Percentiles rank a stretch among this genome's conserved stretches.
Conservation (phyloP, 1,139 yeast species). For the Yamadazyma buinensis region DNA sequence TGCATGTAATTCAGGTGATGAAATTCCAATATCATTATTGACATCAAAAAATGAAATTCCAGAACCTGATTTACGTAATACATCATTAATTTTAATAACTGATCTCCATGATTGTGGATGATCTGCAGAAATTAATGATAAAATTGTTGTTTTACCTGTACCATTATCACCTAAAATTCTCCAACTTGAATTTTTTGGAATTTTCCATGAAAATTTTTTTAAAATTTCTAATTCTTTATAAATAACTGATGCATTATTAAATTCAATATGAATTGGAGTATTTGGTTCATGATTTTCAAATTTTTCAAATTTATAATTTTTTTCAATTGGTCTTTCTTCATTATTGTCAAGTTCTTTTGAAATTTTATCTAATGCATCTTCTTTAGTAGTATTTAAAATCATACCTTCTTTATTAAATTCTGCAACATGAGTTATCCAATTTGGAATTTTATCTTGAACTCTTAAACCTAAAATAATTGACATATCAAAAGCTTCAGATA, state of each 20-base stretch:
- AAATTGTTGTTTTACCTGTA: constrained; percentile 84
- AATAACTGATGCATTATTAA: constrained; percentile 60
- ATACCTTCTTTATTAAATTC: constrained; percentile 57
- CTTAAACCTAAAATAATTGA: constrained; percentile 68
- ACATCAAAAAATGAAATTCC: constrained; percentile 73
- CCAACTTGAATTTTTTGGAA: constrained; percentile 76
- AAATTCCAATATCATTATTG: constrained; percentile 75
- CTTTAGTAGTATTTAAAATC: constrained; percentile 42
- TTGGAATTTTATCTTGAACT: constrained; percentile 69
- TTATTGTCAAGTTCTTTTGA: neutral
- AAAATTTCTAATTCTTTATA: constrained; percentile 64
- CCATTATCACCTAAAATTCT: constrained; percentile 89
- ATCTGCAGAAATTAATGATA: constrained; percentile 84
- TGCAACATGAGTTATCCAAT: constrained; percentile 74
- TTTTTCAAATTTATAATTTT: constrained; percentile 2
- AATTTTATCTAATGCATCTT: constrained; percentile 14
- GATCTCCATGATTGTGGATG: constrained; percentile 96
- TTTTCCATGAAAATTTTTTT: constrained; percentile 59
- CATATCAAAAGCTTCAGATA: constrained; percentile 24
- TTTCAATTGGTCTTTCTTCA: constrained; percentile 2
- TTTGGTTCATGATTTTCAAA: neutral
- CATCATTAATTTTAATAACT: constrained; percentile 60
- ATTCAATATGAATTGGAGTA: constrained; percentile 43
- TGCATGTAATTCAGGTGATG: constrained; percentile 91
- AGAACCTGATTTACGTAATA: constrained; percentile 65